Conservation (phyloP, 345 rosid species). For the Citrus sp. region DNA sequence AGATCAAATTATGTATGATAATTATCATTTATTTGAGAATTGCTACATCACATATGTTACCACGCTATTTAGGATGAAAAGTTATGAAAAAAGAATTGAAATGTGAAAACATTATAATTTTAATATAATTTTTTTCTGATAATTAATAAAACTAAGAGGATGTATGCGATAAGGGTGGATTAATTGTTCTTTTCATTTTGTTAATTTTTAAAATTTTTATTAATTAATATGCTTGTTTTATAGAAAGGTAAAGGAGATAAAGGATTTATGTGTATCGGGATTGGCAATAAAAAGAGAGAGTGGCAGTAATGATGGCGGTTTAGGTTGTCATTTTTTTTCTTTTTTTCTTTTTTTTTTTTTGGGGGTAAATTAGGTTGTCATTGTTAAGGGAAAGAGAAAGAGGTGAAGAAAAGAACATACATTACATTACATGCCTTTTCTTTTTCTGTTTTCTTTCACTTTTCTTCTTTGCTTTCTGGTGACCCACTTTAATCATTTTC, state of each 20-base stretch:
- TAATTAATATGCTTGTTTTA: neutral
- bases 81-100: too few species aligned
- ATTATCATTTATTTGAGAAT: too few species aligned
- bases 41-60: too few species aligned
- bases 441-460: conserved; percentile 18
- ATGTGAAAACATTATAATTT: too few species aligned
- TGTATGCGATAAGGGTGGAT: neutral
- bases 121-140: too few species aligned
- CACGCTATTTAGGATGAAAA: too few species aligned
- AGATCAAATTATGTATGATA: too few species aligned
- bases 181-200: too few species aligned
- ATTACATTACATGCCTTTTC: conserved; percentile 11
- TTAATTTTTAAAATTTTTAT: too few species aligned
- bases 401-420: neutral
- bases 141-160: neutral
- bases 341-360: too few species aligned
- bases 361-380: conserved; percentile 13
- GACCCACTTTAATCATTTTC: conserved; percentile 40
- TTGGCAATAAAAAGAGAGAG: conserved; percentile 43
- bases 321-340: conserved; percentile 16
- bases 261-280: conserved; percentile 43
- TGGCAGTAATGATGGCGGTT: conserved; percentile 42
- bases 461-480: conserved; percentile 21
- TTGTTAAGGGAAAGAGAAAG: conserved; percentile 19
- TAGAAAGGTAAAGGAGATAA: conserved; percentile 3